Percentiles rank a stretch among this genome's conserved stretches.
These are phyloP conservation scores for Cyclotella baltica DNA, from an alignment of 108 stramenopile species.

Conservation along the genomic window DNA sequence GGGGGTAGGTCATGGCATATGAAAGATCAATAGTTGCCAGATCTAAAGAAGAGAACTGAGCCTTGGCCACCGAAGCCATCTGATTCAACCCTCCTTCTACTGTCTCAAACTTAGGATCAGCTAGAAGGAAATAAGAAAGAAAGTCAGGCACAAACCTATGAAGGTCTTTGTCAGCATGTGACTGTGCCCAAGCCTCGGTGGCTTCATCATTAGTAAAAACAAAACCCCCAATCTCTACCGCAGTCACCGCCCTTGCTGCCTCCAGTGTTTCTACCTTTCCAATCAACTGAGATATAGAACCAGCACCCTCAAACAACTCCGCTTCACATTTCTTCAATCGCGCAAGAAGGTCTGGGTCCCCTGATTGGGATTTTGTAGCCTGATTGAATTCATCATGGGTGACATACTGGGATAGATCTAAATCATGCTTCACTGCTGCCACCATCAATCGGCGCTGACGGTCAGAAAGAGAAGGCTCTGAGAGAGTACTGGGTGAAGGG, in stretches of 20 bases:
- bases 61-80: slow-evolving; percentile 9
- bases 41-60: background rate
- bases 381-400: background rate
- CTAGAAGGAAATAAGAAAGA: background rate
- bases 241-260: background rate
- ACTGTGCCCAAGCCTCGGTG: background rate
- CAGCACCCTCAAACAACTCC: background rate
- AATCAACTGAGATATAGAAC: background rate
- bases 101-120: background rate
- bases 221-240: slow-evolving; percentile 8
- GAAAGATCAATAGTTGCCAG: background rate
- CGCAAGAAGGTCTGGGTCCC: background rate
- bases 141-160: background rate
- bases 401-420: background rate
- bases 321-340: background rate
- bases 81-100: background rate
- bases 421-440: background rate
- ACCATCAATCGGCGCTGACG: background rate
- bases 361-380: background rate
- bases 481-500: too few species aligned
- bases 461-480: background rate
- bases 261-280: background rate
- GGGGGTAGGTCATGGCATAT: background rate
- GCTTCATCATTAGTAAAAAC: background rate
- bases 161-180: background rate